phyloP scores from a whole-genome alignment of 1,284 basidiomycete species.

The Cutaneotrichosporon sp. region DNA sequence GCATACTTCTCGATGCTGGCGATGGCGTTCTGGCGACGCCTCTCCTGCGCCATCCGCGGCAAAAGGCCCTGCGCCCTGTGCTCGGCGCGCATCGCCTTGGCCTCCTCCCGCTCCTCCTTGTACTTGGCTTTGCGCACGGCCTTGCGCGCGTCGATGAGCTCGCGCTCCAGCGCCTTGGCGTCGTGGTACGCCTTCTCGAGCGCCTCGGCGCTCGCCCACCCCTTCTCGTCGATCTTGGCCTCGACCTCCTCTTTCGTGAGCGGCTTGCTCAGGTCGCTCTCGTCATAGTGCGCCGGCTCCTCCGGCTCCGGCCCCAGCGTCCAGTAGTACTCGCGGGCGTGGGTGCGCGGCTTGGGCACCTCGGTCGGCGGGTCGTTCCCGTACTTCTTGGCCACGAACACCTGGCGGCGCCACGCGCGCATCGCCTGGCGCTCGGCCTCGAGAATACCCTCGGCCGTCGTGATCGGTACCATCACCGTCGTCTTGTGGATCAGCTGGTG shows the following conservation, averaged over 20 bases:
- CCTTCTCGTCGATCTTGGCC: conserved; percentile 8
- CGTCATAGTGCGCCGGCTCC: background rate
- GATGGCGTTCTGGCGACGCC: conserved; percentile 25
- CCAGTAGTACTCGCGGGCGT: conserved; percentile 25
- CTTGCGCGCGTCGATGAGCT: conserved; percentile 24
- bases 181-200: conserved; percentile 25
- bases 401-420: conserved; percentile 8
- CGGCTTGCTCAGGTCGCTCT: background rate
- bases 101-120: conserved; percentile 17
- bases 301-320: conserved; percentile 23
- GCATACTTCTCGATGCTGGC: conserved; percentile 30
- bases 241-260: conserved; percentile 7
- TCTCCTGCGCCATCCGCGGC: conserved; percentile 21
- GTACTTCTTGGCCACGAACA: conserved; percentile 14
- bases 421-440: conserved; percentile 17
- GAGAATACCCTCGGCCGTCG: conserved; percentile 27
- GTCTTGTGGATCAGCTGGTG: conserved; percentile 31
- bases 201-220: conserved; percentile 22
- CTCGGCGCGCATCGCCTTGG: conserved; percentile 21
- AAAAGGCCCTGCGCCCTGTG: conserved; percentile 7
- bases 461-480: conserved; percentile 20
- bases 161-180: conserved; percentile 21
- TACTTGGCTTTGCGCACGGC: conserved; percentile 15
- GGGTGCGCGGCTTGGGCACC: conserved; percentile 20
- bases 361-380: conserved; percentile 15